Evolutionary conservation across 2,329 filamentous ascomycete genomes (phyloP).

Genomic region (Myriosclerotinia scirpicola): DNA sequence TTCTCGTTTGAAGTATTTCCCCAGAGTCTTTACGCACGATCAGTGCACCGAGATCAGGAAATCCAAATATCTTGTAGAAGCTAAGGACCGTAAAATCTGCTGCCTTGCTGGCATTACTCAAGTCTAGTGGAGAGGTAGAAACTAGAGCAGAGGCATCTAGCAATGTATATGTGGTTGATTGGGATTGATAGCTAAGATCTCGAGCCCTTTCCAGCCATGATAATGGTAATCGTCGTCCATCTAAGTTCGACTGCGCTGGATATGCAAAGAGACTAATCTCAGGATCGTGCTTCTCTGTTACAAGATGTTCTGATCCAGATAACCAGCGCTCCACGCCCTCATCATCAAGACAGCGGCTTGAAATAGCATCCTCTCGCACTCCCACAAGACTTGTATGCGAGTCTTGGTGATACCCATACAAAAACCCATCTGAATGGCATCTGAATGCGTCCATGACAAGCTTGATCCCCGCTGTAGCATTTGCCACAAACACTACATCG

Average conservation of each 20-base stretch:
- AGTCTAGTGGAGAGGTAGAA: slow-evolving; percentile 73
- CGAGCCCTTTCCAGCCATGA: slow-evolving; percentile 61
- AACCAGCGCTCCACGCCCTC: slow-evolving; percentile 66
- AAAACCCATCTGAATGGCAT: slow-evolving; percentile 67
- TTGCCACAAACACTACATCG: slow-evolving; percentile 87
- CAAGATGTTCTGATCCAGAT: slow-evolving; percentile 42
- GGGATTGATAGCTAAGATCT: slow-evolving; percentile 34
- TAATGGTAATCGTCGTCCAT: slow-evolving; percentile 69
- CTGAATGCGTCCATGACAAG: slow-evolving; percentile 77
- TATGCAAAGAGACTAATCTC: slow-evolving; percentile 67
- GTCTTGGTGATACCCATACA: slow-evolving; percentile 79
- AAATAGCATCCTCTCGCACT: slow-evolving; percentile 66
- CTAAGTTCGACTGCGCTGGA: slow-evolving; percentile 52
- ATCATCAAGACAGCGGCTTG: slow-evolving; percentile 67
- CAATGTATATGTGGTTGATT: slow-evolving; percentile 58
- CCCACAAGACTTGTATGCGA: slow-evolving; percentile 88
- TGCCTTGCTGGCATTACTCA: slow-evolving; percentile 58
- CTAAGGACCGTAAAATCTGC: slow-evolving; percentile 88
- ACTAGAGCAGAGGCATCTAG: slow-evolving; percentile 82
- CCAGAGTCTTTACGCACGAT: slow-evolving; percentile 74
- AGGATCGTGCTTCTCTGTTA: slow-evolving; percentile 31
- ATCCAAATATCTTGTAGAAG: slow-evolving; percentile 98
- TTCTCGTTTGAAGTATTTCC: slow-evolving; percentile 61
- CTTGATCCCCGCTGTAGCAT: slow-evolving; percentile 89
- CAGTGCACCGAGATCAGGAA: slow-evolving; percentile 84